A percentile compares a stretch with the other conserved stretches of the same genome.
Conservation (phyloP, 2,329 filamentous ascomycete species). For the Alternaria hordeiaustralica region DNA sequence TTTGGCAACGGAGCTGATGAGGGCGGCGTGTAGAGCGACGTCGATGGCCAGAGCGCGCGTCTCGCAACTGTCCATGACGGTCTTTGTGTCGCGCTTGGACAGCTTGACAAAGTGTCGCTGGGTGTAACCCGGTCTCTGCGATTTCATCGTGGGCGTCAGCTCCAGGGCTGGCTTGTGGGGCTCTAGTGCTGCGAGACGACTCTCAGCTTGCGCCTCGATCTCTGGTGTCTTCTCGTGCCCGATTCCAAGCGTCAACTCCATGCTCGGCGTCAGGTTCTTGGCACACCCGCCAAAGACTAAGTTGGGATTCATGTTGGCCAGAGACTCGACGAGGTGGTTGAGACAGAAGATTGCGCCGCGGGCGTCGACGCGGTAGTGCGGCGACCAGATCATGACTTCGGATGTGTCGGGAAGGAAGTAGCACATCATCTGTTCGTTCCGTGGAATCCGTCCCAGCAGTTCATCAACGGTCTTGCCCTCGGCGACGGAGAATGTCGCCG, state of each 20-base stretch:
- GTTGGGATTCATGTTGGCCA: constrained; percentile 22
- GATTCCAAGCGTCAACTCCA: constrained; percentile 28
- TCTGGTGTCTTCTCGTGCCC: constrained; percentile 19
- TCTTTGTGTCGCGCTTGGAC: constrained; percentile 15
- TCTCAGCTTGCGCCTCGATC: constrained; percentile 22
- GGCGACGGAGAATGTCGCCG: constrained; percentile 28
- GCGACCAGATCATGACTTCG: constrained; percentile 32
- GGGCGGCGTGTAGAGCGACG: constrained; percentile 22
- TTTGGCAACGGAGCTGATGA: constrained; percentile 22
- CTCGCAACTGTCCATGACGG: constrained; percentile 18
- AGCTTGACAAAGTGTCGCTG: constrained; percentile 10
- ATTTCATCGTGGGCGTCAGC: constrained; percentile 21
- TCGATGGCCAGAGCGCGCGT: constrained; percentile 12
- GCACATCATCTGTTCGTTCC: constrained; percentile 37
- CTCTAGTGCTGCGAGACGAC: constrained; percentile 24
- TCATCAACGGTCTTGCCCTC: constrained; percentile 27
- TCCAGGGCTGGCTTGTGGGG: constrained; percentile 27
- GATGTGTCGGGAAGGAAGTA: constrained; percentile 29
- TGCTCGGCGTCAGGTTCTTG: constrained; percentile 31
- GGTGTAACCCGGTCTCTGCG: constrained; percentile 10
- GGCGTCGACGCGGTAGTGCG: constrained; percentile 35
- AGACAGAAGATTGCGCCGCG: constrained; percentile 33
- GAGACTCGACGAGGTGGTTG: constrained; percentile 27
- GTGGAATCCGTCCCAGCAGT: constrained; percentile 28
- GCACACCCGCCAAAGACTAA: constrained; percentile 31